Percentiles rank a stretch among this genome's conserved stretches.
Conservation (phyloP, 768 basidiomycete species). For the Mycena kentingensis region DNA sequence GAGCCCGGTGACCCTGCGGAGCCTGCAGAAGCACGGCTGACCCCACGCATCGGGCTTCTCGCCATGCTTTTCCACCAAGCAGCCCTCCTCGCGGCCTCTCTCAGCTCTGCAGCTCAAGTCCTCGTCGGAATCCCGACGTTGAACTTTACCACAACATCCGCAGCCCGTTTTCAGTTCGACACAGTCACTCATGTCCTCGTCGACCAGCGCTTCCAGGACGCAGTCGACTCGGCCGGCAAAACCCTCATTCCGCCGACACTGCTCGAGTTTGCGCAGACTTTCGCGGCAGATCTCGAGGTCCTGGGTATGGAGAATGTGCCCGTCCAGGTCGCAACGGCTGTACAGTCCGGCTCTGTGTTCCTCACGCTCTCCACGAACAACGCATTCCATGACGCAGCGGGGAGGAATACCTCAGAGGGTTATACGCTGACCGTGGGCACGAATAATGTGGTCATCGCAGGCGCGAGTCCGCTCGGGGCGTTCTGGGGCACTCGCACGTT, state of each 20-base stretch:
- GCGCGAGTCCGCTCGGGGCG: slow-evolving; percentile 20
- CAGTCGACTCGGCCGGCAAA: slow-evolving; percentile 16
- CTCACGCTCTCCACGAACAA: slow-evolving; percentile 11
- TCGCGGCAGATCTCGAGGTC: slow-evolving; percentile 15
- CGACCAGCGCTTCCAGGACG: slow-evolving; percentile 17
- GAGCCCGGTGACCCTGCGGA: no score
- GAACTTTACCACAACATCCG: slow-evolving; percentile 15
- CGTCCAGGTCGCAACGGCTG: slow-evolving; percentile 3
- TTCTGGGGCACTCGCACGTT: slow-evolving; percentile 21
- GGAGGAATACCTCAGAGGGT: slow-evolving; percentile 16
- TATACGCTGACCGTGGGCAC: slow-evolving; percentile 13
- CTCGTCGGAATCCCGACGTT: slow-evolving; percentile 22
- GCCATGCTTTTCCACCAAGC: background rate
- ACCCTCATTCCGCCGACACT: slow-evolving; percentile 25
- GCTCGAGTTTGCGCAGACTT: slow-evolving; percentile 22
- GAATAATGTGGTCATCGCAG: slow-evolving; percentile 14
- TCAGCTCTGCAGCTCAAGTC: slow-evolving; percentile 5
- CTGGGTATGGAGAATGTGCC: slow-evolving; percentile 12
- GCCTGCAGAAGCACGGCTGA: no score
- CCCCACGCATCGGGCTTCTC: no score
- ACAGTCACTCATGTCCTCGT: slow-evolving; percentile 20
- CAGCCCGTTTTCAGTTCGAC: slow-evolving; percentile 10
- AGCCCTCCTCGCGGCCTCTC: background rate
- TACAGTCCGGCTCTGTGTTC: slow-evolving; percentile 14
- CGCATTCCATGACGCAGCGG: slow-evolving; percentile 17